Percentiles rank a stretch among this genome's conserved stretches.
These are phyloP conservation scores for Arabidopsis hybrid DNA, from an alignment of 441 rosid genomes.

Conservation along the genomic window DNA sequence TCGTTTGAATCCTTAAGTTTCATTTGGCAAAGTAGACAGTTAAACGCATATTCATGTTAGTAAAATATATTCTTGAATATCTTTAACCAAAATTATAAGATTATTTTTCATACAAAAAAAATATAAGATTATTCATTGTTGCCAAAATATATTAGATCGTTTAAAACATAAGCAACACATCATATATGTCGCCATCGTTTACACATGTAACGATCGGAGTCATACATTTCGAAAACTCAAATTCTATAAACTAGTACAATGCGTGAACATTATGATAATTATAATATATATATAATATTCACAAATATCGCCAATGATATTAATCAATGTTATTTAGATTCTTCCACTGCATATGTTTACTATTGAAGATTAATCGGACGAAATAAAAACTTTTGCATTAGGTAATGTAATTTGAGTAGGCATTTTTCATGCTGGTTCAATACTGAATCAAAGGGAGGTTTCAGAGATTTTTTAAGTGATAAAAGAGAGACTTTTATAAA, in stretches of 20 bases:
- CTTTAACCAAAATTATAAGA: not conserved
- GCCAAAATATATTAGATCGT: not conserved
- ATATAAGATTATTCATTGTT: not conserved
- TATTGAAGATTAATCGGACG: not conserved
- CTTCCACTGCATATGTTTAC: not conserved
- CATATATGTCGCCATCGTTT: not conserved
- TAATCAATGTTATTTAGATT: not conserved
- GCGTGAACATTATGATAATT: not conserved
- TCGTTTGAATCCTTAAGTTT: not conserved
- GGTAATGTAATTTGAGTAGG: not conserved
- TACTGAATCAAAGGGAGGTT: too few species aligned
- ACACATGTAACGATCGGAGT: not conserved
- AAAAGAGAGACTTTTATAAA: too few species aligned
- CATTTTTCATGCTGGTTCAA: constrained; percentile 1
- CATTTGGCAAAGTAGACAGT: not conserved
- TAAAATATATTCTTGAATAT: not conserved
- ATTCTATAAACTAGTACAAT: not conserved
- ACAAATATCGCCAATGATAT: not conserved
- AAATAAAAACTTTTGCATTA: not conserved
- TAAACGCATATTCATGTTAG: not conserved
- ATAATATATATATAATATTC: not conserved
- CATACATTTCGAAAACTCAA: not conserved
- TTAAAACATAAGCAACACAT: not conserved
- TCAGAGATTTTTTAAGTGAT: too few species aligned
- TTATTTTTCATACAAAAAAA: not conserved